Base-by-base conservation (phyloP, 148 eudicot species). In the Hydrangea macrophylla region DNA sequence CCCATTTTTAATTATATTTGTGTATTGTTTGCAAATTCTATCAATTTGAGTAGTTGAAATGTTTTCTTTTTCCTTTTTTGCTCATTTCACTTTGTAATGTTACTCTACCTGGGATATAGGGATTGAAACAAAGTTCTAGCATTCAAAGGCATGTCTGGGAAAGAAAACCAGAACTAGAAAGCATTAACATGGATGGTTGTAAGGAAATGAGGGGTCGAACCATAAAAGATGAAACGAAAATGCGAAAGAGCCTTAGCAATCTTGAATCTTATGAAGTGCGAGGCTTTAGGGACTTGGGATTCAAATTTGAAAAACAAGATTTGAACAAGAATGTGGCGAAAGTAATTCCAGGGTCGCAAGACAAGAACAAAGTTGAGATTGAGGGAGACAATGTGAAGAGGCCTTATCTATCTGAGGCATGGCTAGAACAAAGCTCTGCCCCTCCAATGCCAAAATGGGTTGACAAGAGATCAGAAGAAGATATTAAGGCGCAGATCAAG, bases 401-500 rank as follows among this genome's bases (percentile, higher is more conserved):
- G 45, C 74, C 83, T 62, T 68, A 71, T 65, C 69, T 70, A 10
- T 64, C 77, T 0, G 76, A 76, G 36, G 24, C 78, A 28, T 58
- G 80, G 79, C 64, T 28, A 5, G 42, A 7, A 18, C 65, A 57
- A 45, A 57, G 73, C 63, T 63, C 76, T n/a, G 57, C 76, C 1
- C 82, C 89, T 18, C 76, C 77, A 27, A 39, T 70, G 27, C 76
- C 79, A 0, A 76, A 50, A 62, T 76, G 81, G 88, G 76, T 62
- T 67, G 77, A 78, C 9, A 78, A 76, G 71, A 75, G 68, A 35
- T 82, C 88, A 6, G 40, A 75, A 56, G 82, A 84, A 33, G 90
- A 89, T 55, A 78, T 90, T 82, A 92, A 92, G 73, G 84, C 80
- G 15, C 96, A 86, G 69, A 84, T 92, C 80, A 92, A 84, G 75